phyloP scores from a whole-genome alignment of 177 flowering plant species.

The Vitis hybrid region DNA sequence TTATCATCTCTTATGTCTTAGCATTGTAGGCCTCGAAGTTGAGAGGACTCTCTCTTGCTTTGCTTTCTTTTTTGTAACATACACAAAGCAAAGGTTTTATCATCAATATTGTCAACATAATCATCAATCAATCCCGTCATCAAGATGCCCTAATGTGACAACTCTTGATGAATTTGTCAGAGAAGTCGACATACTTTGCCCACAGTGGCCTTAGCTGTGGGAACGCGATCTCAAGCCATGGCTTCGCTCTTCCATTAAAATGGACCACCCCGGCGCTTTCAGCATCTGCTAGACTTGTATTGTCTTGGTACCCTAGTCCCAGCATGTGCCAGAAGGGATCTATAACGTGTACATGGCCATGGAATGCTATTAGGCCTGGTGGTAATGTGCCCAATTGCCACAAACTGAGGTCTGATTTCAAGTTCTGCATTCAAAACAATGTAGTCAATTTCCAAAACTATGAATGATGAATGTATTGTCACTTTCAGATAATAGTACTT shows the following conservation, averaged over 20 bases:
- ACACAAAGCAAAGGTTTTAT: conserved; percentile 11
- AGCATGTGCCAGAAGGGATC: conserved; percentile 97
- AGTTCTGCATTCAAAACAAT: conserved; percentile 56
- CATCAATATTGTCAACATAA: conserved; percentile 2
- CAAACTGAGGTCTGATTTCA: conserved; percentile 85
- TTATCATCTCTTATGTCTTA: background rate
- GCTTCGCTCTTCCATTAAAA: conserved; percentile 94
- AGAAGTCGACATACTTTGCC: conserved; percentile 74
- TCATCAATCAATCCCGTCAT: conserved; percentile 5
- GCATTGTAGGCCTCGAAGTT: conserved; percentile 10
- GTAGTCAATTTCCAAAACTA: too few species aligned
- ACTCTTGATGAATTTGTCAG: conserved; percentile 70
- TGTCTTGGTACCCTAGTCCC: conserved; percentile 91
- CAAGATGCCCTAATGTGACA: conserved; percentile 66
- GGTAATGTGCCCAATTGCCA: conserved; percentile 98
- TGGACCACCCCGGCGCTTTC: conserved; percentile 82
- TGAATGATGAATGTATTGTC: background rate
- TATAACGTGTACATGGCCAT: conserved; percentile 74
- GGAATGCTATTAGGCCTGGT: conserved; percentile 91
- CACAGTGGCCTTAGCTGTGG: conserved; percentile 73
- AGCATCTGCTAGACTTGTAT: conserved; percentile 69
- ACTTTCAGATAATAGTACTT: too few species aligned
- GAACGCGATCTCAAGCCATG: conserved; percentile 98
- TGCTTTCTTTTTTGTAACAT: conserved; percentile 6
- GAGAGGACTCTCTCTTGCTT: conserved; percentile 9